phyloP scores from a whole-genome alignment of 805 yeast genomes.

The Ogataea zsoltii region DNA sequence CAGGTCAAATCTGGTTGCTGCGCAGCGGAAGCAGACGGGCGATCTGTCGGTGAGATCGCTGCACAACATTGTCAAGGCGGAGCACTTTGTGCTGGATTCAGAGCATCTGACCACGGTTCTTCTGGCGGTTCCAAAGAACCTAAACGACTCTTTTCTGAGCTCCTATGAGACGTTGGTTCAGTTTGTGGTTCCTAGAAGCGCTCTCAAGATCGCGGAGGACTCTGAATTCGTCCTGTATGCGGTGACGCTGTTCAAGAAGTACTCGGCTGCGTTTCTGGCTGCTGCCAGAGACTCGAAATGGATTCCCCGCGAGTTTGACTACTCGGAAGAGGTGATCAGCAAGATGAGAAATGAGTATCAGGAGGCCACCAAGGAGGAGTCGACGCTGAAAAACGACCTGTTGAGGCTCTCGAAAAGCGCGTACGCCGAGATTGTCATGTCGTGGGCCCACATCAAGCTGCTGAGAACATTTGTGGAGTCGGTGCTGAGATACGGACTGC shows the following conservation, averaged over 20 bases:
- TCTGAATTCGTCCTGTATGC: constrained; percentile 70
- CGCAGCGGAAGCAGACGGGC: constrained; percentile 91
- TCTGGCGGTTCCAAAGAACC: constrained; percentile 79
- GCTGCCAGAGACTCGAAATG: constrained; percentile 83
- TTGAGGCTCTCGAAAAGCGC: constrained; percentile 85
- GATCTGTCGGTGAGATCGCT: constrained; percentile 88
- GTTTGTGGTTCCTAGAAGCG: constrained; percentile 92
- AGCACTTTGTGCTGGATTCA: constrained; percentile 80
- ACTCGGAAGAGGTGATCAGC: constrained; percentile 74
- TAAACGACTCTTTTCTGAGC: constrained; percentile 59
- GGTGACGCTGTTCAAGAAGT: constrained; percentile 85
- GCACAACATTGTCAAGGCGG: constrained; percentile 82
- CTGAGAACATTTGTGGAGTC: constrained; percentile 89
- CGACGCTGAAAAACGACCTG: constrained; percentile 70
- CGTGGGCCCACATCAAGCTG: constrained; percentile 89
- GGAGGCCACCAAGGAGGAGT: constrained; percentile 72
- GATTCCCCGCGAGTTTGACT: constrained; percentile 89
- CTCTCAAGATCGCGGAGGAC: constrained; percentile 68
- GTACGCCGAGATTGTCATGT: constrained; percentile 79
- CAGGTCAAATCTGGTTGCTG: constrained; percentile 78
- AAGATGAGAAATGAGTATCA: constrained; percentile 78
- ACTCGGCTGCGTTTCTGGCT: constrained; percentile 62
- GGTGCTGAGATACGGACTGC: constrained; percentile 93
- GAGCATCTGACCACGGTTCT: constrained; percentile 86
- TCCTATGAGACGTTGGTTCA: constrained; percentile 74